Percentiles rank a stretch among this genome's conserved stretches.
Evolutionary conservation across 495 filamentous ascomycete species (phyloP).

Genomic region (Hypoxylon fuscum): DNA sequence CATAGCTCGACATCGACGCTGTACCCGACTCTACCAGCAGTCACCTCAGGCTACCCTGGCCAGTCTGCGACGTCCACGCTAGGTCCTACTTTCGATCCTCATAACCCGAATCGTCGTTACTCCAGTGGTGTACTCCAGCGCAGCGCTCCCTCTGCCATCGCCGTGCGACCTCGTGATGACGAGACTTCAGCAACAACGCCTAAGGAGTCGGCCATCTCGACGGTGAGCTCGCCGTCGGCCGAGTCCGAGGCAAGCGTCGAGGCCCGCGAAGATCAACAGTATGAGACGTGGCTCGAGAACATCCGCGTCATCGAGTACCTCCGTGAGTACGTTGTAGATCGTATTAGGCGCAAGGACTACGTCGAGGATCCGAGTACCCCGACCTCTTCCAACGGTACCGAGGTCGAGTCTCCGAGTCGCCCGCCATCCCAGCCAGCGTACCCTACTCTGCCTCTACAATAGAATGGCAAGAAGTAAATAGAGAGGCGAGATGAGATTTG

Average conservation of each 20-base stretch:
- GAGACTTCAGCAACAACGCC: conserved; percentile 63
- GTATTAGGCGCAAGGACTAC: conserved; percentile 71
- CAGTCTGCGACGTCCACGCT: conserved; percentile 78
- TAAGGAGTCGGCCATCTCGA: conserved; percentile 54
- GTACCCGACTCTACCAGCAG: conserved; percentile 86
- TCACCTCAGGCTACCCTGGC: conserved; percentile 70
- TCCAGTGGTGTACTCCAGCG: conserved; percentile 88
- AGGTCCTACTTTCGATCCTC: conserved; percentile 76
- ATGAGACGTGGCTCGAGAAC: conserved; percentile 85
- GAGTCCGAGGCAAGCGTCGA: conserved; percentile 52
- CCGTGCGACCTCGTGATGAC: conserved; percentile 53
- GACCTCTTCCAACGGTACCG: conserved; percentile 39
- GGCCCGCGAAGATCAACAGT: conserved; percentile 57
- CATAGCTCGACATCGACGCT: conserved; percentile 68
- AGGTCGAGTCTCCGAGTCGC: conserved; percentile 41
- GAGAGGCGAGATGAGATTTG: too few species aligned
- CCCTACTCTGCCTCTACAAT: conserved; percentile 35
- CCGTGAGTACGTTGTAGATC: conserved; percentile 70
- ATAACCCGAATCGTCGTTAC: conserved; percentile 82
- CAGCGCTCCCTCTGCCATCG: conserved; percentile 59
- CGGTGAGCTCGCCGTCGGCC: conserved; percentile 54
- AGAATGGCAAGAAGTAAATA: too few species aligned
- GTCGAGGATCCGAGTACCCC: conserved; percentile 55
- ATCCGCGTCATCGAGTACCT: conserved; percentile 81
- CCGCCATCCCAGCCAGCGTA: conserved; percentile 45